Conservation (phyloP, 179 eudicot species). For the Spergularia azorica region DNA sequence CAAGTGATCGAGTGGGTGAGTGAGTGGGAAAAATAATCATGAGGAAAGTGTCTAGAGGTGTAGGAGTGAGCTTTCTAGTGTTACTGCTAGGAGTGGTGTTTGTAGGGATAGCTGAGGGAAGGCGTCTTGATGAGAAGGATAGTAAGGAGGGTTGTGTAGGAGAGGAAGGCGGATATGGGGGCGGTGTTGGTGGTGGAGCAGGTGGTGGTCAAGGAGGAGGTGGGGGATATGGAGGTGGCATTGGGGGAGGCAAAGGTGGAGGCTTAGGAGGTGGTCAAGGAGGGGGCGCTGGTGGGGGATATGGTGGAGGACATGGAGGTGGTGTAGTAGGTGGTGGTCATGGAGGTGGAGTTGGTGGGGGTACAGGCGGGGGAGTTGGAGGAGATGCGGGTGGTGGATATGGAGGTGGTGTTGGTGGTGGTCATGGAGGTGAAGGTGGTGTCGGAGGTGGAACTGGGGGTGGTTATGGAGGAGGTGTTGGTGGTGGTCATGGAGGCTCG, state of each 20-base stretch:
- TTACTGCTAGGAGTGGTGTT: slow-evolving; percentile 28
- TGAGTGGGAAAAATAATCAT: slow-evolving; percentile 19
- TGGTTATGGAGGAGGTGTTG: slow-evolving; percentile 11
- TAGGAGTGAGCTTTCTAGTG: slow-evolving; percentile 29
- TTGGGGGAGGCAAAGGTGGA: not conserved
- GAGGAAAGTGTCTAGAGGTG: slow-evolving; percentile 33
- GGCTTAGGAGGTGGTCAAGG: slow-evolving; percentile 20
- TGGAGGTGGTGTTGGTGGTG: slow-evolving; percentile 18
- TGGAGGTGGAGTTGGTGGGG: slow-evolving; percentile 22
- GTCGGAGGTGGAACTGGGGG: slow-evolving; percentile 4
- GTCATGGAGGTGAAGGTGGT: slow-evolving; percentile 12
- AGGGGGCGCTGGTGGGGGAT: slow-evolving; percentile 22
- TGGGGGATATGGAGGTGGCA: not conserved
- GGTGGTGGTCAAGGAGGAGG: slow-evolving; percentile 10
- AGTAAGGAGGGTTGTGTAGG: slow-evolving; percentile 32
- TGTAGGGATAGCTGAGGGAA: slow-evolving; percentile 34
- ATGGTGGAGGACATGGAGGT: slow-evolving; percentile 13
- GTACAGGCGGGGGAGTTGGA: slow-evolving; percentile 1
- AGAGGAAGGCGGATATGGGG: slow-evolving; percentile 23
- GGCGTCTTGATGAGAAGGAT: slow-evolving; percentile 33
- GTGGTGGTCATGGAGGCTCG: not conserved
- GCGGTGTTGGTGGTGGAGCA: slow-evolving; percentile 1
- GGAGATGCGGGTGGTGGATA: slow-evolving; percentile 16
- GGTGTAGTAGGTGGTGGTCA: slow-evolving; percentile 19
- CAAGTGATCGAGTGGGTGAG: not conserved